These are phyloP conservation scores for Zygoascus hellenicus DNA, from an alignment of 1,139 yeast genomes.

Conservation along the genomic window DNA sequence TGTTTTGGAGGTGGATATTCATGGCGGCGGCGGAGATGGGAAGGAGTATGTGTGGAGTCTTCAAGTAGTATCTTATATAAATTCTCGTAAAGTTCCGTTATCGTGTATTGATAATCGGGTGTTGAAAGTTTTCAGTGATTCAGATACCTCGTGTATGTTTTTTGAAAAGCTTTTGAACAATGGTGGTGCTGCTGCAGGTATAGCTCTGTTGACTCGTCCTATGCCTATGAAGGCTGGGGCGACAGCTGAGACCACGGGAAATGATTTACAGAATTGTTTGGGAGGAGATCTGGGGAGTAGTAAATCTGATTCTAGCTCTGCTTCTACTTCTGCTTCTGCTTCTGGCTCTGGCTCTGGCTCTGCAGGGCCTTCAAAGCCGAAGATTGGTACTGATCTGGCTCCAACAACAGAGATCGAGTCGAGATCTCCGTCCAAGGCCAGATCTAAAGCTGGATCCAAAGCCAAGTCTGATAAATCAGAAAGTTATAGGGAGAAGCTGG, in stretches of 20 bases:
- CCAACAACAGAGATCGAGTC: too few relatives aligned
- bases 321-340: too few relatives aligned
- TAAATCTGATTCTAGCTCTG: too few relatives aligned
- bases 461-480: not conserved
- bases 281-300: too few relatives aligned
- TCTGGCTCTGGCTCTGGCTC: too few relatives aligned
- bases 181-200: slow-evolving; percentile 4
- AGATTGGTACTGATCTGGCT: too few relatives aligned
- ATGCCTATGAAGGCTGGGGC: not conserved
- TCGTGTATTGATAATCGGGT: slow-evolving; percentile 26
- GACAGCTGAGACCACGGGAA: too few relatives aligned
- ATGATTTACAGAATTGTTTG: too few relatives aligned
- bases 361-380: too few relatives aligned
- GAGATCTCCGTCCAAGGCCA: too few relatives aligned
- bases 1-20: slow-evolving; percentile 6
- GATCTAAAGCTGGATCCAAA: not conserved
- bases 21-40: slow-evolving; percentile 1
- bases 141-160: slow-evolving; percentile 17
- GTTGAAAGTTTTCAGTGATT: slow-evolving; percentile 20
- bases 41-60: not conserved
- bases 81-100: slow-evolving; percentile 20
- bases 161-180: slow-evolving; percentile 17
- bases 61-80: slow-evolving; percentile 13
- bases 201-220: not conserved
- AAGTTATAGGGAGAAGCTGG: not conserved